Evolutionary conservation across 1,139 yeast species (phyloP).

Genomic region (Diutina pseudorugosa): DNA sequence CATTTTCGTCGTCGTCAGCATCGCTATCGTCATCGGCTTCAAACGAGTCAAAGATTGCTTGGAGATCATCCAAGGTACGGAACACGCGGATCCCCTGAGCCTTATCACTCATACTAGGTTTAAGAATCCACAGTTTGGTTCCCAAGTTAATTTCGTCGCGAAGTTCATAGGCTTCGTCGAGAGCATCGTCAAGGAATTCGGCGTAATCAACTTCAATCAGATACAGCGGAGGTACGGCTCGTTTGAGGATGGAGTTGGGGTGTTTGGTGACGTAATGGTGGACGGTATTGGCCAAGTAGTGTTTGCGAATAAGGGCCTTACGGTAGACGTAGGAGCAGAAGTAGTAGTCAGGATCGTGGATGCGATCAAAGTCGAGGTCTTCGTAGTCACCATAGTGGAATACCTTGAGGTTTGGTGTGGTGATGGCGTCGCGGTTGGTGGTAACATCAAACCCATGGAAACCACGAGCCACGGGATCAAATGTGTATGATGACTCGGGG

Average conservation of each 20-base stretch:
- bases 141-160: conserved; percentile 60
- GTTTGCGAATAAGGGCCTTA: conserved; percentile 83
- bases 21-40: conserved; percentile 56
- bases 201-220: conserved; percentile 91
- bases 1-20: conserved; percentile 22
- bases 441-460: background rate
- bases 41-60: conserved; percentile 70
- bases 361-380: conserved; percentile 64
- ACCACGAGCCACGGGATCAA: background rate
- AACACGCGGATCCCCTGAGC: conserved; percentile 91
- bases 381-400: conserved; percentile 90
- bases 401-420: conserved; percentile 13
- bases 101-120: conserved; percentile 94
- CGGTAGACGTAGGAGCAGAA: conserved; percentile 69
- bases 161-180: conserved; percentile 85
- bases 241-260: conserved; percentile 49
- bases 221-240: conserved; percentile 63
- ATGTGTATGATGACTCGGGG: background rate
- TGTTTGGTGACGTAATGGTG: conserved; percentile 62
- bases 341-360: conserved; percentile 32
- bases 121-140: conserved; percentile 71
- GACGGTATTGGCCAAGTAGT: conserved; percentile 72
- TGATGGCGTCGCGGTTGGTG: background rate
- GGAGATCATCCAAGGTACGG: conserved; percentile 65
- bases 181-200: conserved; percentile 84